Conservation (phyloP, 2,329 filamentous ascomycete species). For the Phialophora expanda region DNA sequence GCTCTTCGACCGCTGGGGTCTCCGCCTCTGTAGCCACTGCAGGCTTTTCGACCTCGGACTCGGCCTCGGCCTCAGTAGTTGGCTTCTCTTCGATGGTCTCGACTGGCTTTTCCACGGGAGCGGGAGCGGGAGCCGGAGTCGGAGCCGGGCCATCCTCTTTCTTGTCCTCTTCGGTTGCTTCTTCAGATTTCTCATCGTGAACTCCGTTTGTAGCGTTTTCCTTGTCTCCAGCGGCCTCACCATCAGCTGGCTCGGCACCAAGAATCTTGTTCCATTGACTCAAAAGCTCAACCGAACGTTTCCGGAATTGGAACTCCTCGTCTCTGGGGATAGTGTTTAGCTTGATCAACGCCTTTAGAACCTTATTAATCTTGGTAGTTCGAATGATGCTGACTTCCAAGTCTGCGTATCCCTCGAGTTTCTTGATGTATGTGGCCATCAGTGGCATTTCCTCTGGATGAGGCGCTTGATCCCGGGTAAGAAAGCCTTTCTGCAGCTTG, state of each 20-base stretch:
- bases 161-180: constrained; percentile 43
- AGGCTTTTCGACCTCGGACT: constrained; percentile 26
- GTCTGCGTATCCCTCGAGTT: constrained; percentile 78
- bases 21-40: constrained; percentile 12
- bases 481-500: constrained; percentile 90
- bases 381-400: constrained; percentile 89
- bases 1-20: constrained; percentile 13
- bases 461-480: constrained; percentile 82
- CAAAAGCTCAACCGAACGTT: constrained; percentile 78
- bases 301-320: constrained; percentile 86
- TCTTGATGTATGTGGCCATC: constrained; percentile 58
- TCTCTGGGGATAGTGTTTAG: constrained; percentile 83
- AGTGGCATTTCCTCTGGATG: constrained; percentile 69
- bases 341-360: constrained; percentile 92
- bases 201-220: constrained; percentile 49
- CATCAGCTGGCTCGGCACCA: constrained; percentile 60
- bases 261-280: constrained; percentile 87
- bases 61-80: constrained; percentile 18
- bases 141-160: too few species aligned
- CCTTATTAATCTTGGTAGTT: constrained; percentile 96
- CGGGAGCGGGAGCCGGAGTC: constrained; percentile 10
- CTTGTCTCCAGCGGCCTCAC: constrained; percentile 48
- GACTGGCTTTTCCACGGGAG: constrained; percentile 35
- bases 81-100: constrained; percentile 44
- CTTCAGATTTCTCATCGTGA: constrained; percentile 42